phyloP scores from a whole-genome alignment of 306 rosid species.

The Cucumis melo region DNA sequence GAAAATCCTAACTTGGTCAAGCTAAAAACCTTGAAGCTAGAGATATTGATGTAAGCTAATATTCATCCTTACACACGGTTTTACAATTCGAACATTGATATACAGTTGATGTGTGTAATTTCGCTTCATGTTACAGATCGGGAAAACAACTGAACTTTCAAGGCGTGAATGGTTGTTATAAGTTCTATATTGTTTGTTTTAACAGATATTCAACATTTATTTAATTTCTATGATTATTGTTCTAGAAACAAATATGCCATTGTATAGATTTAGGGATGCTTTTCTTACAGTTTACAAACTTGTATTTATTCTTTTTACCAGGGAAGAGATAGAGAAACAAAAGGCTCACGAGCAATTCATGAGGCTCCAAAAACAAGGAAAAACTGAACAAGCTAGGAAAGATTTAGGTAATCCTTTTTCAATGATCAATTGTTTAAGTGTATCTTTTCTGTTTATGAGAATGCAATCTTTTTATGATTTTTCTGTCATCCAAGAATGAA shows the following conservation, averaged over 20 bases:
- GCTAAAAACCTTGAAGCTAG: slow-evolving; percentile 57
- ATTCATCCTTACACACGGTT: slow-evolving; percentile 4
- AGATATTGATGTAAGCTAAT: slow-evolving; percentile 59
- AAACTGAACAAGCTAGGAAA: slow-evolving; percentile 84
- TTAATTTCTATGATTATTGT: not conserved
- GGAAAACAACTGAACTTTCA: slow-evolving; percentile 76
- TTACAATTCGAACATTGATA: not conserved
- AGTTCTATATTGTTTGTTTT: slow-evolving; percentile 6
- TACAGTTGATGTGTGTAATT: not conserved
- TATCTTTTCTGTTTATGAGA: not conserved
- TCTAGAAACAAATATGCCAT: not conserved
- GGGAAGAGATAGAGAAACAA: slow-evolving; percentile 86
- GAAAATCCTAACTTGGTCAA: slow-evolving; percentile 88
- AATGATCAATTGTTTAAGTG: not conserved
- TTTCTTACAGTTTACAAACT: not conserved
- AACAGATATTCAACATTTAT: not conserved
- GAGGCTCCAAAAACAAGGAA: slow-evolving; percentile 87
- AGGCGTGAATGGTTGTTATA: slow-evolving; percentile 77
- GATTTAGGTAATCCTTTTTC: slow-evolving; percentile 53
- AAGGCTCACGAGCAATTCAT: slow-evolving; percentile 75
- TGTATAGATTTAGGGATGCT: not conserved
- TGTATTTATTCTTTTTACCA: slow-evolving; percentile 16
- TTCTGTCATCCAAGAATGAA: not conserved
- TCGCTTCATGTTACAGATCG: slow-evolving; percentile 28
- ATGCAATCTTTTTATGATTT: not conserved